Percentiles rank a stretch among this genome's conserved stretches.
These are phyloP conservation scores for Saprolegnia parasitica DNA, from an alignment of 352 stramenopile species.

Conservation along the genomic window DNA sequence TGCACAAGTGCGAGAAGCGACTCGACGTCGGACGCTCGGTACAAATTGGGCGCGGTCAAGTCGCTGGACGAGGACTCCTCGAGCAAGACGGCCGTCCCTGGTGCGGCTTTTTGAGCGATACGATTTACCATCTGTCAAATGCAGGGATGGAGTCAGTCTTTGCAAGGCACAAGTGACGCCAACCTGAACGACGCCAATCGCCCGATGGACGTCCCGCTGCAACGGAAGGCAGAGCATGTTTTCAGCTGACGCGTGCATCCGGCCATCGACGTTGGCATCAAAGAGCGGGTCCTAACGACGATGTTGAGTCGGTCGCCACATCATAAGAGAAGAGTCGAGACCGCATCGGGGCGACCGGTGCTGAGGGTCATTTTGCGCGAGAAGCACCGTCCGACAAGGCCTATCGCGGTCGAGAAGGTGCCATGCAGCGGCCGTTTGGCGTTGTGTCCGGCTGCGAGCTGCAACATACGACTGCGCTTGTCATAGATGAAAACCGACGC, in stretches of 20 bases:
- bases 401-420: slow-evolving; percentile 17
- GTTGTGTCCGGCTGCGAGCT: not conserved
- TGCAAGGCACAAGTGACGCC: not conserved
- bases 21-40: not conserved
- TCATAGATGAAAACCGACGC: slow-evolving; percentile 19
- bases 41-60: not conserved
- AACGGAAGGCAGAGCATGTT: slow-evolving; percentile 25
- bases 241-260: slow-evolving; percentile 3
- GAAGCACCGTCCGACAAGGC: slow-evolving; percentile 26
- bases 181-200: slow-evolving; percentile 22
- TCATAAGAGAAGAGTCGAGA: not conserved
- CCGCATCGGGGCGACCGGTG: not conserved
- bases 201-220: not conserved
- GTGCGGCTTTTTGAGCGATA: not conserved
- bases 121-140: slow-evolving; percentile 17
- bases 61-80: not conserved
- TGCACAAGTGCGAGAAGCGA: not conserved
- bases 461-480: slow-evolving; percentile 14
- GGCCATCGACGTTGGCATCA: slow-evolving; percentile 20
- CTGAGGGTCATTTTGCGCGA: slow-evolving; percentile 5
- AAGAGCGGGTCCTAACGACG: slow-evolving; percentile 13
- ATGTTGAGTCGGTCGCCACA: not conserved
- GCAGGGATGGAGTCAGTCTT: not conserved
- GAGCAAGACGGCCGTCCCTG: not conserved
- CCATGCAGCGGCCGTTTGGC: slow-evolving; percentile 8